Evolutionary conservation across 1,139 yeast genomes (phyloP), one percentile per base, ranked within the genome.

Genomic region (Blastobotrys illinoisensis): DNA sequence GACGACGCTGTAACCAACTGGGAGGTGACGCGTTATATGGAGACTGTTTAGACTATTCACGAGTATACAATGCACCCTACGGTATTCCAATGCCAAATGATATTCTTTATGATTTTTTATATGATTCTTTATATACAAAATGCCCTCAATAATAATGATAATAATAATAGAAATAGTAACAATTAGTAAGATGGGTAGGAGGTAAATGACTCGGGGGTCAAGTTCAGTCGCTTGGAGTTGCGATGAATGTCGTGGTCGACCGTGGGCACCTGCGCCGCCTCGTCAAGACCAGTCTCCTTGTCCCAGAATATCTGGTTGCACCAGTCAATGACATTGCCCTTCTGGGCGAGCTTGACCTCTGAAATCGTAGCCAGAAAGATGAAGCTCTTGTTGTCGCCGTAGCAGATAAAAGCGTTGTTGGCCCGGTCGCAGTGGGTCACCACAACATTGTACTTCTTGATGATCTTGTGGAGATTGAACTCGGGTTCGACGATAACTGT

Each of bases 1-100:
- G 66, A 68, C 24, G 70, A 67, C 48, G 70, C 71, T 5, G 74
- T 71, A 2, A 71, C 74, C 13, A 66, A 68, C 55, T 71, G 73
- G 73, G 74, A 71, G 54, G 68, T 70, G 24, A 58, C 60, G 20
- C 58, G 74, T 53, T 71, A 71, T 55, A 63, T 70, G 43, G 74
- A 71, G 56, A 65, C 70, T n/a, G 68, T 66, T 9, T 68, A 62
- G 51, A 43, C 19, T 23, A 23, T n/a, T n/a, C n/a, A n/a, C n/a
- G n/a, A n/a, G n/a, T n/a, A n/a, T n/a, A n/a, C n/a, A n/a, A n/a
- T n/a, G n/a, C n/a, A n/a, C n/a, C n/a, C n/a, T n/a, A n/a, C n/a
- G n/a, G n/a, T n/a, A n/a, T n/a, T n/a, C n/a, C n/a, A n/a, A n/a
- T n/a, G 6, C 23, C 23, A 21, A 21, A 21, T 21, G 6, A 21